These are phyloP conservation scores for Cercospora sesami DNA, from an alignment of 2,329 filamentous ascomycete species.

Conservation along the genomic window DNA sequence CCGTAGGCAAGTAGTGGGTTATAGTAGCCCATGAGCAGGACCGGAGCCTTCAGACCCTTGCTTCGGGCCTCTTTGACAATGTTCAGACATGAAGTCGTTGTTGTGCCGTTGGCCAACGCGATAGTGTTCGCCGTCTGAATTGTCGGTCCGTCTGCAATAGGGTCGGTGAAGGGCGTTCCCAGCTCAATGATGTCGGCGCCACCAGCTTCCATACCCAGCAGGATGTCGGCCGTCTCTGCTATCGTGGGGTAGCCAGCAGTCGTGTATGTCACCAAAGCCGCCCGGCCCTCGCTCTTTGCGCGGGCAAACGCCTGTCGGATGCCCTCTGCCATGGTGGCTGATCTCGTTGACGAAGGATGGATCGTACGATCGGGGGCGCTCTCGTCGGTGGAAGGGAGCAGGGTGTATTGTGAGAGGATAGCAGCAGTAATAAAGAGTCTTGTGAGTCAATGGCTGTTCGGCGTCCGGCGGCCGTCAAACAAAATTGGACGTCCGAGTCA, in stretches of 20 bases:
- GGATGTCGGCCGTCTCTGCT: slow-evolving; percentile 77
- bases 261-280: slow-evolving; percentile 92
- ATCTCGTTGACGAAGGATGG: background rate
- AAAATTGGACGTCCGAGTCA: background rate
- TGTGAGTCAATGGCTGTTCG: slow-evolving; percentile 5
- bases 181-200: slow-evolving; percentile 95
- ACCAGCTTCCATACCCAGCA: slow-evolving; percentile 87
- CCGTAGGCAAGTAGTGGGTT: slow-evolving; percentile 94
- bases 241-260: slow-evolving; percentile 87
- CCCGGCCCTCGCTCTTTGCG: slow-evolving; percentile 53
- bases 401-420: background rate
- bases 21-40: slow-evolving; percentile 98
- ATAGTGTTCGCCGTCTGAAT: slow-evolving; percentile 93
- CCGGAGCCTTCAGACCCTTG: slow-evolving; percentile 74
- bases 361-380: background rate
- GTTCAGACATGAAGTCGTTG: slow-evolving; percentile 72
- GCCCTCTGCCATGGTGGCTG: slow-evolving; percentile 44
- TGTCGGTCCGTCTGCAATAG: slow-evolving; percentile 94
- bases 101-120: slow-evolving; percentile 86
- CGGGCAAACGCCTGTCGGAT: slow-evolving; percentile 53
- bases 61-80: slow-evolving; percentile 80
- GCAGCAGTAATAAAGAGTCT: background rate
- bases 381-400: background rate
- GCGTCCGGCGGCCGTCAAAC: background rate
- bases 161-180: slow-evolving; percentile 94